Conservation (phyloP, 2,329 filamentous ascomycete species). For the Alternaria sp. region DNA sequence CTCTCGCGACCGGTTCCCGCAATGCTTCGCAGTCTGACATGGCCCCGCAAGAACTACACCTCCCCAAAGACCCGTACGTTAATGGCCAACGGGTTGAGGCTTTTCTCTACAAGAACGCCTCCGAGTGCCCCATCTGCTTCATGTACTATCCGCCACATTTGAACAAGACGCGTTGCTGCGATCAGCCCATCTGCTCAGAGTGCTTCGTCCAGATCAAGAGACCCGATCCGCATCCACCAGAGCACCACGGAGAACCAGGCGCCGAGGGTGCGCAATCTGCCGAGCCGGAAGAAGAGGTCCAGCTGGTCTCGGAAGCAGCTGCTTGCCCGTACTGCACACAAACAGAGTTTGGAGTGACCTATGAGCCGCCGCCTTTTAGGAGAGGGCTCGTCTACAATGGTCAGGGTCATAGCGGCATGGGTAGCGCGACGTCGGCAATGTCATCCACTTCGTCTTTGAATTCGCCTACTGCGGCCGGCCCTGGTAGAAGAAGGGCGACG, state of each 20-base stretch:
- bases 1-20: conserved; percentile 76
- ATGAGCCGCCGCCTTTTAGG: conserved; percentile 86
- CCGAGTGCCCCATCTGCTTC: conserved; percentile 96
- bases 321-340: conserved; percentile 95
- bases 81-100: conserved; percentile 95
- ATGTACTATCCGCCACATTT: conserved; percentile 93
- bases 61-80: conserved; percentile 84
- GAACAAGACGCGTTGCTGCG: conserved; percentile 93
- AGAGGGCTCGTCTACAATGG: conserved; percentile 76
- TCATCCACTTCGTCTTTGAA: conserved; percentile 84
- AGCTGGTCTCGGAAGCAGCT: conserved; percentile 88
- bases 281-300: conserved; percentile 59
- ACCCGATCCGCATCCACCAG: conserved; percentile 86
- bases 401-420: conserved; percentile 59
- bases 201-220: conserved; percentile 99
- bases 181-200: conserved; percentile 95
- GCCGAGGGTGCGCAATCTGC: conserved; percentile 42
- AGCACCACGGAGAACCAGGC: conserved; percentile 65
- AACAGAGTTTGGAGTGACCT: conserved; percentile 95
- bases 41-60: conserved; percentile 75
- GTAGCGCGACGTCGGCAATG: conserved; percentile 71
- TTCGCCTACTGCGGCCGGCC: conserved; percentile 57
- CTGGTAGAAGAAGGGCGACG: conserved; percentile 64
- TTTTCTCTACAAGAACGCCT: conserved; percentile 87
- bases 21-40: conserved; percentile 76